A percentile compares a stretch with the other conserved stretches of the same genome.
Conservation (phyloP, 1,284 basidiomycete genomes). For the Fomitopsis palustris region DNA sequence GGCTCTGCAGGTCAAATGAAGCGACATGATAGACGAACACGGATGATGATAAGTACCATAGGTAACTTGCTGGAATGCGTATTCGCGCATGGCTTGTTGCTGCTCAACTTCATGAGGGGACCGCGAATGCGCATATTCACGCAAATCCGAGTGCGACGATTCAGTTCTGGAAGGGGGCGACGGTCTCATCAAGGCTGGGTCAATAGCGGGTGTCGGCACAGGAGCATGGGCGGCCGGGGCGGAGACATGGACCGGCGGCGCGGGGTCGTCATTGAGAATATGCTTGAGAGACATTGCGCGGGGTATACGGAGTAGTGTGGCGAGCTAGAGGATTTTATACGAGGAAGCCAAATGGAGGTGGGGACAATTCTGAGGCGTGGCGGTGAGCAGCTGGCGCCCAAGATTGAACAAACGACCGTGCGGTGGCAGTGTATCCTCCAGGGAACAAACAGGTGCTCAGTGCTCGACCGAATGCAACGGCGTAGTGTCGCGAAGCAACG, state of each 20-base stretch:
- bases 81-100: constrained; percentile 24
- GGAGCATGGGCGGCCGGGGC: constrained; percentile 14
- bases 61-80: constrained; percentile 29
- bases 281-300: constrained; percentile 63
- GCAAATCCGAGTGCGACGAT: constrained; percentile 20
- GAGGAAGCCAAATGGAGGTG: constrained; percentile 17
- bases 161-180: constrained; percentile 19
- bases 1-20: neutral
- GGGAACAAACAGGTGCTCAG: neutral
- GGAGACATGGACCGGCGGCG: constrained; percentile 27
- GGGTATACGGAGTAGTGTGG: constrained; percentile 1
- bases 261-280: constrained; percentile 70
- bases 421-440: constrained; percentile 7
- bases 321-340: constrained; percentile 13
- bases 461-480: constrained; percentile 1
- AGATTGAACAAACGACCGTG: constrained; percentile 7
- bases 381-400: constrained; percentile 13
- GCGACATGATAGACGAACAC: neutral
- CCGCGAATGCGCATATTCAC: constrained; percentile 19
- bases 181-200: constrained; percentile 18
- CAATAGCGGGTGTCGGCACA: constrained; percentile 12
- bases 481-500: constrained; percentile 6
- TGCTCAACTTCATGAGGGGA: constrained; percentile 30
- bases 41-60: constrained; percentile 24
- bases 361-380: neutral